Conservation (phyloP, 2,329 filamentous ascomycete genomes). For the Fusarium verticillioides region DNA sequence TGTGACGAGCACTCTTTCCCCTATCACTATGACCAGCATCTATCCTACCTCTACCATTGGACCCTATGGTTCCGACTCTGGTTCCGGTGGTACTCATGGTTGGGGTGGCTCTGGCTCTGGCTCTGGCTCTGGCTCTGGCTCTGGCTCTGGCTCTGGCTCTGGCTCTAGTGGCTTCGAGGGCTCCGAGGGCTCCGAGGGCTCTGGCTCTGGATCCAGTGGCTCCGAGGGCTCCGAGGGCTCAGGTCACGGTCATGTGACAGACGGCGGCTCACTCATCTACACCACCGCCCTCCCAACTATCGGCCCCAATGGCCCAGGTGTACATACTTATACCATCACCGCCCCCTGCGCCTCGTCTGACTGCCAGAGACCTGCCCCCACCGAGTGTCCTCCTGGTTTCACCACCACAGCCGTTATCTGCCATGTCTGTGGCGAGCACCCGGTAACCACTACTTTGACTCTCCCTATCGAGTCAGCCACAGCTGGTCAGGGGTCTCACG, state of each 20-base stretch:
- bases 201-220: neutral
- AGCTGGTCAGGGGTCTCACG: neutral
- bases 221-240: neutral
- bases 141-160: no score
- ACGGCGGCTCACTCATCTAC: neutral
- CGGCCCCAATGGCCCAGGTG: slow-evolving; percentile 5
- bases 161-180: neutral
- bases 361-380: neutral
- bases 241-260: neutral
- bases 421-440: neutral
- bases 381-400: slow-evolving; percentile 22
- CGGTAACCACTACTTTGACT: slow-evolving; percentile 11
- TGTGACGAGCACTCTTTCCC: neutral
- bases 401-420: slow-evolving; percentile 14
- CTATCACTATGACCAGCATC: slow-evolving; percentile 10
- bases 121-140: neutral
- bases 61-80: neutral
- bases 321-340: slow-evolving; percentile 28
- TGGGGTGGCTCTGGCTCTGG: neutral
- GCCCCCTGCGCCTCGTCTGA: slow-evolving; percentile 3
- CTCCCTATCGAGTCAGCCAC: slow-evolving; percentile 15
- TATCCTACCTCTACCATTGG: slow-evolving; percentile 3
- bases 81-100: neutral
- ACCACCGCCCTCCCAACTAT: slow-evolving; percentile 8
- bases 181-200: neutral